Evolutionary conservation across 2,329 filamentous ascomycete species (phyloP), one percentile per base, ranked within the genome.

Genomic region (Trichoderma atrobrunneum): DNA sequence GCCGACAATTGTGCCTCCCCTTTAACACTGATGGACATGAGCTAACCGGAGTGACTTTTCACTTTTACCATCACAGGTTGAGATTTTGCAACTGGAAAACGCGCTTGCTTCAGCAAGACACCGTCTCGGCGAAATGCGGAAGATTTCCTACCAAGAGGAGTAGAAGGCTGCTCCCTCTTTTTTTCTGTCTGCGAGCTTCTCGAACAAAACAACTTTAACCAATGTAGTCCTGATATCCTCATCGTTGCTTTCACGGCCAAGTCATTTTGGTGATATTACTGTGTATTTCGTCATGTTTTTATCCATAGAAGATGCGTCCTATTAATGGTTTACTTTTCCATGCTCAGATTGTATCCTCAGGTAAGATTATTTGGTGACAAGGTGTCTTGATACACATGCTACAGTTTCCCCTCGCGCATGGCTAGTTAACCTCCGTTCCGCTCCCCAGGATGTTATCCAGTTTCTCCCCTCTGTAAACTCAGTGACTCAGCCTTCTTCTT

Each of bases 11-110:
- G n/a, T 32, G 30, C 12, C 26, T 8, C 4, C 5, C 26, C 28
- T 34, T 26, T 14, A 32, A 71, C 30, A 48, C 28, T 59, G 34
- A 16, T 7, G 32, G n/a, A 21, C 5, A 30, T 12, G 54, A 14
- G 26, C 56, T 69, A 61, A 69, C 26, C 10, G 7, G 18, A 16
- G 6, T 7, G 60, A 36, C 8, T 28, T 10, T n/a, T 34, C 36
- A 21, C 24, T 24, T 66, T 68, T 79, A 3, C 36, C 21, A 16
- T 18, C 10, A 18, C 30, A 97, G 94, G 96, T 99, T 80, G 95
- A 99, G 83, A 99, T 99, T 76, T 86, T 98, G 70, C 94, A 98
- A 82, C 88, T 99, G 75, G 95, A 98, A 84, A 99, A 98, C 79
- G 85, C 89, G 32, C 88, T 99, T 51, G 87, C 91, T 10, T 86